Evolutionary conservation across 2,329 filamentous ascomycete genomes (phyloP).

Genomic region (Pezicula radicicola): DNA sequence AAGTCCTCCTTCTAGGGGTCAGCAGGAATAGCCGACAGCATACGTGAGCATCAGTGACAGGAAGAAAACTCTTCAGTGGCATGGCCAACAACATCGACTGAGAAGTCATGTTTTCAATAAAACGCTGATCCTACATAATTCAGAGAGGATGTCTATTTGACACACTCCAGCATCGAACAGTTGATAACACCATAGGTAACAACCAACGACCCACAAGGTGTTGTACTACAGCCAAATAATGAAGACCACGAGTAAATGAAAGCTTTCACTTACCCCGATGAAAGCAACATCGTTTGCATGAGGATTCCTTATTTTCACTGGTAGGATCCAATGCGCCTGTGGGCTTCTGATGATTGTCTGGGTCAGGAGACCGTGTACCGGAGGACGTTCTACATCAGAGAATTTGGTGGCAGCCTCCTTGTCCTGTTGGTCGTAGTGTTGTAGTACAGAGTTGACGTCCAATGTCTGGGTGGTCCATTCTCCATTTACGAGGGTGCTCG

Average conservation of each 20-base stretch:
- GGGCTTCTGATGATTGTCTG: conserved; percentile 77
- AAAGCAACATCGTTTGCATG: conserved; percentile 80
- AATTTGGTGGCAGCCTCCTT: conserved; percentile 29
- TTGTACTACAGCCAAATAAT: not conserved
- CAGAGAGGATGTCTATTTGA: not conserved
- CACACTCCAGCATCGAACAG: not conserved
- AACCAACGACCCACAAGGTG: not conserved
- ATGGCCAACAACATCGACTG: too few relatives aligned
- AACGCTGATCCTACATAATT: too few relatives aligned
- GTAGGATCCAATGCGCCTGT: conserved; percentile 71
- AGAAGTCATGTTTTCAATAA: too few relatives aligned
- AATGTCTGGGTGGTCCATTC: conserved; percentile 31
- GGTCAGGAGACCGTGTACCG: conserved; percentile 70
- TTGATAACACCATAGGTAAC: not conserved
- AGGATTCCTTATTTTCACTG: conserved; percentile 70
- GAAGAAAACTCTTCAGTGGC: not conserved
- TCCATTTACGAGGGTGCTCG: conserved; percentile 27
- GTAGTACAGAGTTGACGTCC: conserved; percentile 39
- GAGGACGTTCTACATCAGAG: conserved; percentile 33
- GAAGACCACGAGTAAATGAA: conserved; percentile 2
- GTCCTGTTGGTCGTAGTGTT: conserved; percentile 28
- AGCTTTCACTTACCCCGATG: conserved; percentile 62
- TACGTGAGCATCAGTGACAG: not conserved
- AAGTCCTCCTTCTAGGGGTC: conserved; percentile 59
- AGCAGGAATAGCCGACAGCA: conserved; percentile 9